Percentiles rank a stretch among this genome's conserved stretches.
These are phyloP conservation scores for Geosmithia morbida DNA, from an alignment of 2,329 filamentous ascomycete species.

Conservation along the genomic window DNA sequence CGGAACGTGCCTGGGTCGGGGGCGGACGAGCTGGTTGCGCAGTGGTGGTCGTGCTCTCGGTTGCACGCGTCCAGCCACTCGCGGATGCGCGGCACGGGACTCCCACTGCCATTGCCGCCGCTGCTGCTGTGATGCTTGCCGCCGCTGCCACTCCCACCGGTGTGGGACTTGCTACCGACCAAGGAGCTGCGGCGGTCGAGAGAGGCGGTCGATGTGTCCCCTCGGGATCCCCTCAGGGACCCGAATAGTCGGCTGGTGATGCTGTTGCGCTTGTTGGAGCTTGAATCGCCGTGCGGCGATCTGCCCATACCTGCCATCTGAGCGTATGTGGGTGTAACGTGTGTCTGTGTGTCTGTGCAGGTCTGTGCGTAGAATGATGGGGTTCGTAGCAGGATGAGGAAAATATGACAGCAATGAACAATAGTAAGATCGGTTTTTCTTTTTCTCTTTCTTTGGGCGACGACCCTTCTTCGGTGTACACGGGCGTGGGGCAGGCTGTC, in stretches of 20 bases:
- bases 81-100: constrained; percentile 21
- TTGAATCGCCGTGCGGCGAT: constrained; percentile 11
- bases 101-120: constrained; percentile 6
- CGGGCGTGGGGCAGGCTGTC: too few relatives aligned
- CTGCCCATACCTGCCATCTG: constrained; percentile 2
- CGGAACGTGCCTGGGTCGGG: constrained; percentile 15
- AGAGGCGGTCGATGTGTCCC: constrained; percentile 9
- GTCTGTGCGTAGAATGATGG: neutral
- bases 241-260: constrained; percentile 23
- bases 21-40: constrained; percentile 7
- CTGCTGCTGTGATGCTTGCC: neutral
- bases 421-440: too few relatives aligned
- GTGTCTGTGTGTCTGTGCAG: neutral
- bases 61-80: constrained; percentile 29
- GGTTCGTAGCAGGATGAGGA: too few relatives aligned
- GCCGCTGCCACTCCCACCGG: neutral
- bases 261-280: constrained; percentile 21
- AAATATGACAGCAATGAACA: too few relatives aligned
- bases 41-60: constrained; percentile 24
- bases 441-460: too few relatives aligned
- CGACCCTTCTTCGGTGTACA: too few relatives aligned
- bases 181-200: constrained; percentile 16
- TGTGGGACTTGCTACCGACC: constrained; percentile 7
- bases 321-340: too few relatives aligned
- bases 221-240: constrained; percentile 16